A percentile compares a stretch with the other conserved stretches of the same genome.
Evolutionary conservation across 2,329 filamentous ascomycete species (phyloP).

Genomic region (Onygenales sp.): DNA sequence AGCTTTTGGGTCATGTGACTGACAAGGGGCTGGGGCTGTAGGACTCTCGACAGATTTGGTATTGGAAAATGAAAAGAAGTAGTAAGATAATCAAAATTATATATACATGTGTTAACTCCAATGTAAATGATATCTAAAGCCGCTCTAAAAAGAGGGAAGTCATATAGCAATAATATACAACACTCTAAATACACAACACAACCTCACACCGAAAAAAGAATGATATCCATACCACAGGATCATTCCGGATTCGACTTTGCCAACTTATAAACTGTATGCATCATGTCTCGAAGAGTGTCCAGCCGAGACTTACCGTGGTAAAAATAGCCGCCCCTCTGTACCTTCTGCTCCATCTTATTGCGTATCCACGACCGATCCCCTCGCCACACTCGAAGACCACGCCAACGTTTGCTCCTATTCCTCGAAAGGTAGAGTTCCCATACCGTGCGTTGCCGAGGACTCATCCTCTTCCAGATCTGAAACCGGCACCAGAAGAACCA

Average conservation of each 20-base stretch:
- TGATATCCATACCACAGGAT: background rate
- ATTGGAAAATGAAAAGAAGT: background rate
- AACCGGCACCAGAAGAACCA: slow-evolving; percentile 1
- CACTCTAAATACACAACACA: background rate
- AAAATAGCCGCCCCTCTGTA: background rate
- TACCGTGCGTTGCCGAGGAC: background rate
- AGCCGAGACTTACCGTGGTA: background rate
- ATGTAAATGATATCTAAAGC: background rate
- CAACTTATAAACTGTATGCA: background rate
- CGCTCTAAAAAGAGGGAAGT: background rate
- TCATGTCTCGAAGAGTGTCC: background rate
- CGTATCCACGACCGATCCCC: background rate
- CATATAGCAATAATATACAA: background rate
- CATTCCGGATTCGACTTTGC: background rate
- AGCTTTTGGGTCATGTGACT: background rate
- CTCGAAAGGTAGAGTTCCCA: slow-evolving; percentile 1
- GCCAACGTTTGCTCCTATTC: slow-evolving; percentile 1
- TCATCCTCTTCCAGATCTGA: slow-evolving; percentile 1
- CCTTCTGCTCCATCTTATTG: background rate
- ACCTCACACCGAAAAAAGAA: background rate
- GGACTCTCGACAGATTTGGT: background rate
- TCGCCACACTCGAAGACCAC: background rate
- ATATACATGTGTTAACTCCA: background rate
- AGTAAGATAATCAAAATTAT: background rate
- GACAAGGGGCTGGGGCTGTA: no score